A percentile compares a stretch with the other conserved stretches of the same genome.
phyloP scores from a whole-genome alignment of 2,329 filamentous ascomycete genomes.

The Colletotrichum sublineola region DNA sequence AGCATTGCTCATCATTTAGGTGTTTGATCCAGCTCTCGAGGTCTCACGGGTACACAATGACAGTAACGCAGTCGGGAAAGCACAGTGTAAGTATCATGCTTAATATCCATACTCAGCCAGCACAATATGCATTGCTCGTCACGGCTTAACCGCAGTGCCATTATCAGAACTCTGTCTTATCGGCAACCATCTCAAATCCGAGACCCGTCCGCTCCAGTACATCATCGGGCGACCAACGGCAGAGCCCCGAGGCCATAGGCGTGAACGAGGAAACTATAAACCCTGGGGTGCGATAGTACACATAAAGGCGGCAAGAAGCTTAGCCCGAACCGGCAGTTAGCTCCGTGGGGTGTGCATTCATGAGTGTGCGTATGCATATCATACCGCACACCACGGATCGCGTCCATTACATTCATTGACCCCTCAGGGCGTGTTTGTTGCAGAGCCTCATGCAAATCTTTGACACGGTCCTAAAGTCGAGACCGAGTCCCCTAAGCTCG shows the following conservation, averaged over 20 bases:
- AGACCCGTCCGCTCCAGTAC: not conserved
- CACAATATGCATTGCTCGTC: not conserved
- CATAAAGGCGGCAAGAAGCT: conserved; percentile 29
- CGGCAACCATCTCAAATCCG: conserved; percentile 16
- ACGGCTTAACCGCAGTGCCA: conserved; percentile 25
- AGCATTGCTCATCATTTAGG: not conserved
- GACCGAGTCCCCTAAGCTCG: conserved; percentile 3
- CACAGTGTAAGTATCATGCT: no score
- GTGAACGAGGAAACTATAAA: conserved; percentile 7
- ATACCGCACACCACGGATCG: conserved; percentile 1
- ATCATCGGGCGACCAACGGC: conserved; percentile 6
- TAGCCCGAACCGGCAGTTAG: conserved; percentile 32
- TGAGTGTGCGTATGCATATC: conserved; percentile 11
- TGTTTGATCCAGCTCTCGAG: no score
- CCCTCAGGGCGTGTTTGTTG: conserved; percentile 31
- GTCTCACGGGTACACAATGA: no score
- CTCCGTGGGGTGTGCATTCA: conserved; percentile 30
- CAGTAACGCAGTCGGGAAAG: no score
- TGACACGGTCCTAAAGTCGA: conserved; percentile 8
- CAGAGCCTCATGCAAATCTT: conserved; percentile 33
- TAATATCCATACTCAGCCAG: no score
- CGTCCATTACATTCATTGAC: not conserved
- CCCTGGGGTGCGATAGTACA: not conserved
- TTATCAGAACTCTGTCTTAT: conserved; percentile 13
- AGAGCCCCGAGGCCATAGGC: conserved; percentile 22